Percentiles rank a stretch among this genome's conserved stretches.
Conservation (phyloP, 2,329 filamentous ascomycete species). For the Xylariaceae sp. region DNA sequence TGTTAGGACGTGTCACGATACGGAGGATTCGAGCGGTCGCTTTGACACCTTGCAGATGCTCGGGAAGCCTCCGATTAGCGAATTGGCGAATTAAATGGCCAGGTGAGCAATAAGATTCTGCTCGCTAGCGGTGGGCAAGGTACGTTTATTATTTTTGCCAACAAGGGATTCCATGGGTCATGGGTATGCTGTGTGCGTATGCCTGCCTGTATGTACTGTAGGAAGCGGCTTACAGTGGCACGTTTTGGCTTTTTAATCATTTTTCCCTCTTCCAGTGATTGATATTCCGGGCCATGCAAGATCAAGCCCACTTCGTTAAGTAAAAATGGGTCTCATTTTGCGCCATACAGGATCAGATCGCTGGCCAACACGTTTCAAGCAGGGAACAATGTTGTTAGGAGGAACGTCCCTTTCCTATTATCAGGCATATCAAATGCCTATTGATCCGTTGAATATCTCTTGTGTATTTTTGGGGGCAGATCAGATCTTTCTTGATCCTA, state of each 20-base stretch:
- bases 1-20: not conserved
- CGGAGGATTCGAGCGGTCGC: not conserved
- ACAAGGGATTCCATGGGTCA: constrained; percentile 10
- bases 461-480: constrained; percentile 7
- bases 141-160: constrained; percentile 15
- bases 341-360: too few species aligned
- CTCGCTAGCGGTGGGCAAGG: constrained; percentile 14
- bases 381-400: too few species aligned
- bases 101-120: constrained; percentile 14
- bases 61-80: not conserved
- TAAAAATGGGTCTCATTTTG: too few species aligned
- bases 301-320: too few species aligned
- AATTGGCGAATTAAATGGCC: not conserved
- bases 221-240: too few species aligned
- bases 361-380: too few species aligned
- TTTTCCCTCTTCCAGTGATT: too few species aligned
- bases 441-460: constrained; percentile 4
- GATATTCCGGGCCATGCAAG: too few species aligned
- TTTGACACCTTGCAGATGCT: not conserved
- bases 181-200: too few species aligned
- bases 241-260: too few species aligned
- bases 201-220: too few species aligned
- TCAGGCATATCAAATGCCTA: not conserved
- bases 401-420: too few species aligned
- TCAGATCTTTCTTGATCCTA: constrained; percentile 3